Percentiles rank a stretch among this genome's conserved stretches.
phyloP scores from a whole-genome alignment of 176 grass and related monocot species.

The Avena eriantha region DNA sequence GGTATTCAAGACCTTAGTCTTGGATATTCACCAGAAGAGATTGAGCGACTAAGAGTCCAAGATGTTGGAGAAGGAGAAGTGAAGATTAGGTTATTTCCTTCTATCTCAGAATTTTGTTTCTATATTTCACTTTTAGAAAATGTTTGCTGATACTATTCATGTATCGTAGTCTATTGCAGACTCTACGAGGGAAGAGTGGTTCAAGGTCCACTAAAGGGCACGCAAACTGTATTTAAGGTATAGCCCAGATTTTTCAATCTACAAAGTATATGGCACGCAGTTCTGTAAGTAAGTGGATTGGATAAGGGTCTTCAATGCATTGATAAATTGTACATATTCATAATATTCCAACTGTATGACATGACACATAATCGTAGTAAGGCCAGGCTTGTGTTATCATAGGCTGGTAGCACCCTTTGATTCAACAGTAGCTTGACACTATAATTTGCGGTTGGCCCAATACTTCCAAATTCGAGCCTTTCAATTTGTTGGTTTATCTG shows the following conservation, averaged over 20 bases:
- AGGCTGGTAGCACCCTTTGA: background rate
- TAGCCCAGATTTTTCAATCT: slow-evolving; percentile 2
- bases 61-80: slow-evolving; percentile 93
- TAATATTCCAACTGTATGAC: slow-evolving; percentile 15
- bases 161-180: slow-evolving; percentile 63
- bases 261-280: background rate
- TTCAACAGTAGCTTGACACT: slow-evolving; percentile 20
- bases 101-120: slow-evolving; percentile 9
- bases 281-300: background rate
- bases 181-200: slow-evolving; percentile 94
- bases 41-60: slow-evolving; percentile 71
- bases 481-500: slow-evolving; percentile 26
- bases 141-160: slow-evolving; percentile 52
- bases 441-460: slow-evolving; percentile 24
- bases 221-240: slow-evolving; percentile 82
- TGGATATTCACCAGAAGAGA: slow-evolving; percentile 67
- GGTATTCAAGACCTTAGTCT: slow-evolving; percentile 51
- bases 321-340: slow-evolving; percentile 29
- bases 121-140: slow-evolving; percentile 4
- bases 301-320: background rate
- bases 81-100: slow-evolving; percentile 80
- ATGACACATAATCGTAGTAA: slow-evolving; percentile 14
- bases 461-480: background rate
- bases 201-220: slow-evolving; percentile 72
- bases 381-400: slow-evolving; percentile 16